Evolutionary conservation across 805 yeast species (phyloP).

Genomic region (Wickerhamomyces silvicola): DNA sequence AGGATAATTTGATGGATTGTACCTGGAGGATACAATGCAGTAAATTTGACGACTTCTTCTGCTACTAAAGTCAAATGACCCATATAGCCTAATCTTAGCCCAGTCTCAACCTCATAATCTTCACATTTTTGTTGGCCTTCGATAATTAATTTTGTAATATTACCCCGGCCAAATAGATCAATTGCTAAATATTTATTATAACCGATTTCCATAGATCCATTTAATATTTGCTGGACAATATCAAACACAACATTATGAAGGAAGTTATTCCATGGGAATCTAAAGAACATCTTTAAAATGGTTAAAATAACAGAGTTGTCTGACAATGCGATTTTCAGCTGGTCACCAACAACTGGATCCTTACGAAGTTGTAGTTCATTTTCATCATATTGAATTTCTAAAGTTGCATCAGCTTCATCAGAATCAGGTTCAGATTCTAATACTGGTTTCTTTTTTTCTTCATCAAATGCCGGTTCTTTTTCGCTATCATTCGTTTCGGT

Average conservation of each 20-base stretch:
- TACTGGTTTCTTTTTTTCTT: conserved; percentile 4
- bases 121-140: conserved; percentile 57
- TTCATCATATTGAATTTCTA: conserved; percentile 29
- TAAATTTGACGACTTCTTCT: conserved; percentile 91
- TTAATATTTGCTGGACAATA: conserved; percentile 87
- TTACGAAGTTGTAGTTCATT: conserved; percentile 38
- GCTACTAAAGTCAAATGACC: conserved; percentile 94
- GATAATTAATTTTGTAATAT: conserved; percentile 51
- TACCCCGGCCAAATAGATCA: conserved; percentile 64
- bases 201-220: conserved; percentile 80
- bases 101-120: conserved; percentile 50
- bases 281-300: conserved; percentile 69
- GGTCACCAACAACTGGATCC: conserved; percentile 79
- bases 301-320: conserved; percentile 66
- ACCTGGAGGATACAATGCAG: conserved; percentile 23
- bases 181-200: conserved; percentile 71
- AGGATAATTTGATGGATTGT: conserved; percentile 26
- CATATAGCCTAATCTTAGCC: conserved; percentile 84
- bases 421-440: conserved; percentile 23
- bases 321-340: conserved; percentile 70
- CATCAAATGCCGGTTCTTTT: background rate
- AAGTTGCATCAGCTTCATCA: conserved; percentile 17
- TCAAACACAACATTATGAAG: conserved; percentile 97
- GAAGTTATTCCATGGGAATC: conserved; percentile 95
- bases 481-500: conserved; percentile 1